Evolutionary conservation across 768 basidiomycete genomes (phyloP), one percentile per base, ranked within the genome.

Genomic region (Porpolomopsis calyptriformis): DNA sequence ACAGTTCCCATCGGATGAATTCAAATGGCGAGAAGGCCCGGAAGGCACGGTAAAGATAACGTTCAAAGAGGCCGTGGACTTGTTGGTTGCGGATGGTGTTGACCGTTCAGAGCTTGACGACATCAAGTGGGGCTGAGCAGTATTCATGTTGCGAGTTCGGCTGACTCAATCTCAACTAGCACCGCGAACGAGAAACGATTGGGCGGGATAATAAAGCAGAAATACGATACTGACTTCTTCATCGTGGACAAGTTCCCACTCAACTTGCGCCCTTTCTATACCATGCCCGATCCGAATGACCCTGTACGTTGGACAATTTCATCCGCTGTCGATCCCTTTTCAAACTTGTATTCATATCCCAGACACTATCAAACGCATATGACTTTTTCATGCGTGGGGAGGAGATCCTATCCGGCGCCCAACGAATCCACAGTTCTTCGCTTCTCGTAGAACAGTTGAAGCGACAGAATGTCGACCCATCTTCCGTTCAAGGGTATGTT

Each of bases 341-440:
- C n/a, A n/a, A n/a, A n/a, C n/a, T n/a, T n/a, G n/a, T n/a, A n/a
- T n/a, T n/a, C n/a, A n/a, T n/a, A n/a, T n/a, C n/a, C n/a, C n/a
- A 93, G 85, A 80, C 78, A 6, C 71, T 96, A 33, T 97, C 96
- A 42, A 98, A 98, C 66, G 98, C 96, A 19, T 99, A 98, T 64
- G 96, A 99, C 67, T 98, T 99, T 69, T 98, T 99, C 77, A 97
- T 99, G 94, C 80, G 96, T 25, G 96, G 96, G 9, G 92, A 99
- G 66, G 96, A 99, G 64, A 98, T 99, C 58, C 74, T 98, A 33
- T 97, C 94, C 3, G 96, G 96, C 12, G 96, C 94, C 22, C 96
- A 99, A 63, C 91, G 96, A 65, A 82, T 98, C 46, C 96, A 99
- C 66, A 91, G 97, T 54, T 77, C 96, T 4, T 64, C 66, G 9